Evolutionary conservation across 2,329 filamentous ascomycete genomes (phyloP), one percentile per base, ranked within the genome.

Genomic region (Ascochyta lentis): DNA sequence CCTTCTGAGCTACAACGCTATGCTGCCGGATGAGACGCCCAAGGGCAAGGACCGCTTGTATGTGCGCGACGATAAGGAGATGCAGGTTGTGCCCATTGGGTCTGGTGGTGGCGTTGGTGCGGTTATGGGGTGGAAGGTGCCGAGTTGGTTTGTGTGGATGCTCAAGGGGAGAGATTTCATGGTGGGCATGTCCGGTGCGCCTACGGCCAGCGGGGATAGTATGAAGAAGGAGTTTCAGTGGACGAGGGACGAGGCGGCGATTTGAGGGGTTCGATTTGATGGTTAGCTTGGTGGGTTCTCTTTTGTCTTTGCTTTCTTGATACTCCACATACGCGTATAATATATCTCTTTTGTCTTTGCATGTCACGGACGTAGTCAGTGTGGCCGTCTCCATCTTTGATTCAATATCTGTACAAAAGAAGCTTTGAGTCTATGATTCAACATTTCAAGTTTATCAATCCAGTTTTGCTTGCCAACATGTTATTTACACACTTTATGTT

Each of bases 161-260:
- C 46, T 76, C 12, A 80, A 80, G 67, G 70, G 75, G 16, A 71
- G 72, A 51, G 77, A 80, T 58, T 79, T 66, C 42, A 71, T 79
- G 64, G 9, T 70, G 3, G 62, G 63, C 3, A 61, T 68, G 60
- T 56, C 54, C 24, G 65, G 55, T 1, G 27, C 27, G 39, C 19
- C 57, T 8, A 51, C 62, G 24, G 40, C 58, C 27, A 54, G 12
- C 37, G 70, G 71, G 2, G 56, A 46, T 1, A 61, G 38, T 47
- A 56, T 70, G 23, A 65, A 61, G 59, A 72, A 71, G 60, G 69
- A 67, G 50, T 24, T 60, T 46, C 55, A 49, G 33, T 71, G 63
- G 68, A 70, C 59, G 12, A 58, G 49, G 9, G 67, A 69, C 47
- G 67, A 71, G 60, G 56, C 60, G 45, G 66, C 50, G 4, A 50